Conservation (phyloP, 2,329 filamentous ascomycete genomes). For the Albophoma yamanashiensis region DNA sequence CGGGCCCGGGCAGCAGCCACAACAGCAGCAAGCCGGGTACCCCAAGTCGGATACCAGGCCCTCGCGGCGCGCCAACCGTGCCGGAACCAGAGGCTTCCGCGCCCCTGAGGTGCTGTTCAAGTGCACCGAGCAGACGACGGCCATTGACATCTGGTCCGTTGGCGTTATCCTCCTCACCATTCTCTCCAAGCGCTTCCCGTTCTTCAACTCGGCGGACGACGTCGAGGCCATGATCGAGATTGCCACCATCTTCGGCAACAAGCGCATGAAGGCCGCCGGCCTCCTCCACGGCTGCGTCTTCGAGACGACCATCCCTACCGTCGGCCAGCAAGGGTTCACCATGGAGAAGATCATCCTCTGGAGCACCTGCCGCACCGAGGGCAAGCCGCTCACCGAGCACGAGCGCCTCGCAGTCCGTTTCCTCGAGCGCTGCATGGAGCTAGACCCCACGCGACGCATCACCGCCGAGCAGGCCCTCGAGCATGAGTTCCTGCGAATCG, state of each 20-base stretch:
- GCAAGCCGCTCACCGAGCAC: slow-evolving; percentile 46
- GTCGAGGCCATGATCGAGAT: slow-evolving; percentile 97
- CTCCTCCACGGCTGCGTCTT: slow-evolving; percentile 84
- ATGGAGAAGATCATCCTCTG: slow-evolving; percentile 92
- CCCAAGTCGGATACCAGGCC: slow-evolving; percentile 84
- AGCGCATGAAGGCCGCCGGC: slow-evolving; percentile 73
- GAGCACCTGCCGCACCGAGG: slow-evolving; percentile 70
- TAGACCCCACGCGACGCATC: slow-evolving; percentile 64
- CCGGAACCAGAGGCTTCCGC: slow-evolving; percentile 89
- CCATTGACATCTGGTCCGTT: slow-evolving; percentile 94
- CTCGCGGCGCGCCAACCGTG: slow-evolving; percentile 83
- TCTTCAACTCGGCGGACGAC: slow-evolving; percentile 98
- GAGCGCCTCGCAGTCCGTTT: slow-evolving; percentile 68
- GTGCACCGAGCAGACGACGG: slow-evolving; percentile 86
- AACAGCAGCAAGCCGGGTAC: slow-evolving; percentile 50
- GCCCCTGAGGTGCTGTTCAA: slow-evolving; percentile 96
- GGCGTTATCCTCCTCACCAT: slow-evolving; percentile 97
- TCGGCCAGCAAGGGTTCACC: slow-evolving; percentile 74
- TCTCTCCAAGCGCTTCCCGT: slow-evolving; percentile 83
- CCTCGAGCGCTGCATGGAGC: slow-evolving; percentile 59
- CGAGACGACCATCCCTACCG: slow-evolving; percentile 84
- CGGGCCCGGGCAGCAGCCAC: slow-evolving; percentile 22
- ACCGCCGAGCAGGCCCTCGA: slow-evolving; percentile 63
- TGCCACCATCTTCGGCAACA: slow-evolving; percentile 81
- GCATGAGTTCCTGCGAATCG: slow-evolving; percentile 54